phyloP scores from a whole-genome alignment of 306 rosid genomes.

The Castanopsis chinensis region DNA sequence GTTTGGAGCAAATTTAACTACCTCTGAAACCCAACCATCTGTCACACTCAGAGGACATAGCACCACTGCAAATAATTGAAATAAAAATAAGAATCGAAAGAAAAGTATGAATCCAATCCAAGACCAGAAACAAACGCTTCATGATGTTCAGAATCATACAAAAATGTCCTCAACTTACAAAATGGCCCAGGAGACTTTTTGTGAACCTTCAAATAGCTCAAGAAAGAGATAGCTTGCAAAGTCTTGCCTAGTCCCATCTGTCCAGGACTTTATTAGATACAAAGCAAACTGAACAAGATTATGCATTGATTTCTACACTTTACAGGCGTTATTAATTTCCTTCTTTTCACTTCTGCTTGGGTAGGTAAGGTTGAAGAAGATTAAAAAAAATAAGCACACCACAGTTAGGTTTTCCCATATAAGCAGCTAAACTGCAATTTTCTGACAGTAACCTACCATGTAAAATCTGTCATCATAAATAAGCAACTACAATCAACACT shows the following conservation, averaged over 20 bases:
- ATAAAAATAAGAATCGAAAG: constrained; percentile 13
- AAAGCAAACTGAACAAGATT: constrained; percentile 18
- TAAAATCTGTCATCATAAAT: not conserved
- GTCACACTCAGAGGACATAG: constrained; percentile 92
- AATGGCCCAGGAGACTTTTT: constrained; percentile 68
- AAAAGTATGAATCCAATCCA: constrained; percentile 11
- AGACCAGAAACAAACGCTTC: constrained; percentile 6
- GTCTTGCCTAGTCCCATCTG: constrained; percentile 99
- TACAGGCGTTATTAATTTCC: constrained; percentile 1
- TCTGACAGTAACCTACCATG: not conserved
- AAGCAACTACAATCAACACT: not conserved
- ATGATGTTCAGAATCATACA: constrained; percentile 21
- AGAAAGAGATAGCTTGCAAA: constrained; percentile 79
- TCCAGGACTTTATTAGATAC: constrained; percentile 23
- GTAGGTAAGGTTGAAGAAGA: not conserved
- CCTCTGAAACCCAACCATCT: constrained; percentile 88
- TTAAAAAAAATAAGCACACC: not conserved
- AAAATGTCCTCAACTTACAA: constrained; percentile 57
- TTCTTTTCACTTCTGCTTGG: constrained; percentile 21
- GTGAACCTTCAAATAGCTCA: constrained; percentile 72
- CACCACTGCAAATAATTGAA: constrained; percentile 59
- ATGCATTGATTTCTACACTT: constrained; percentile 12
- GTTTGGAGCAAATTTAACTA: constrained; percentile 66
- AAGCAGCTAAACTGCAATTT: not conserved
- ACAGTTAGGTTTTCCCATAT: not conserved